A percentile compares a stretch with the other conserved stretches of the same genome.
phyloP scores from a whole-genome alignment of 129 eudicot species.

The Chrysanthemum lavandulifolium region DNA sequence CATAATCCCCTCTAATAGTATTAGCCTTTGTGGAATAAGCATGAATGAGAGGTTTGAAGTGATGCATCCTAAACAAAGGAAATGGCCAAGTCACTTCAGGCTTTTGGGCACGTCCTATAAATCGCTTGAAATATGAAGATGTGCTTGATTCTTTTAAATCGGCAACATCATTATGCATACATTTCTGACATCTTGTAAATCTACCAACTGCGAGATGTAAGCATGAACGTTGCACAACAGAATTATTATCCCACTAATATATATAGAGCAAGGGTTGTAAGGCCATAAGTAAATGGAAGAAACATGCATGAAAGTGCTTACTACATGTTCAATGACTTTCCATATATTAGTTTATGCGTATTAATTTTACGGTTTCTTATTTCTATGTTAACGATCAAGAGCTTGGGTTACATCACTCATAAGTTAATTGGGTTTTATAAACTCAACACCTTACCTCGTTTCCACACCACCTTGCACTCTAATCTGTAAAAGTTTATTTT shows the following conservation, averaged over 20 bases:
- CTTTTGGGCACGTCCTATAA: conserved; percentile 87
- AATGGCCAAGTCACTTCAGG: conserved; percentile 93
- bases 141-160: conserved; percentile 68
- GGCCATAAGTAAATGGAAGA: too few species aligned
- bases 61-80: conserved; percentile 74
- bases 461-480: too few species aligned
- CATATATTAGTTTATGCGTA: not conserved
- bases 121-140: conserved; percentile 80
- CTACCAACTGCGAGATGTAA: conserved; percentile 66
- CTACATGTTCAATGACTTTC: not conserved
- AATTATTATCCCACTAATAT: too few species aligned
- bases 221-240: not conserved
- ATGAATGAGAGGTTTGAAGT: too few species aligned
- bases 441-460: too few species aligned
- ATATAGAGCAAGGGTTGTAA: too few species aligned
- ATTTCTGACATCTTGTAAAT: conserved; percentile 76
- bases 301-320: not conserved
- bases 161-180: conserved; percentile 66
- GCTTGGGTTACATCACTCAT: too few species aligned
- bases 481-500: too few species aligned
- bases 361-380: not conserved
- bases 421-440: too few species aligned
- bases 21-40: too few species aligned
- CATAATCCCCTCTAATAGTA: too few species aligned
- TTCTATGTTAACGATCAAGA: too few species aligned